phyloP scores from a whole-genome alignment of 2,329 filamentous ascomycete genomes.

The Nigrospora osmanthi region DNA sequence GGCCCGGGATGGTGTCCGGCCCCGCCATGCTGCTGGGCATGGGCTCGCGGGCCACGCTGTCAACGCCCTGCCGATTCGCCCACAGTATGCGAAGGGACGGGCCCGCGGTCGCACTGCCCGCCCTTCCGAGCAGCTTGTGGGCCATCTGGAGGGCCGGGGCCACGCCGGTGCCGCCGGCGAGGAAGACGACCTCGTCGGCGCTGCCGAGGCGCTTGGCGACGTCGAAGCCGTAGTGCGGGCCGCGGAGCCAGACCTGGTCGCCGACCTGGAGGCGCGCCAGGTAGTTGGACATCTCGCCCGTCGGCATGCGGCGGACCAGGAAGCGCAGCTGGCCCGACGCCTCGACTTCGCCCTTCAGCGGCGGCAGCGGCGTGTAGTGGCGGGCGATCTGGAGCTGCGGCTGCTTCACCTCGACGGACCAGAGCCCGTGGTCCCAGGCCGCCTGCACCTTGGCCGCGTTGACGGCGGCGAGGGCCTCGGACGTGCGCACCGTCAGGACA shows the following conservation, averaged over 20 bases:
- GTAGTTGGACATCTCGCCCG: conserved; percentile 82
- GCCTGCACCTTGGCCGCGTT: conserved; percentile 15
- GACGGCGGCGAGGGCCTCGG: conserved; percentile 13
- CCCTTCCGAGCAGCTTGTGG: conserved; percentile 45
- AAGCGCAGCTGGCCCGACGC: conserved; percentile 51
- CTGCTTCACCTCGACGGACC: conserved; percentile 91
- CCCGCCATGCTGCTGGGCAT: conserved; percentile 25
- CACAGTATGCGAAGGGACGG: conserved; percentile 66
- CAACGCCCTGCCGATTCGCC: conserved; percentile 63
- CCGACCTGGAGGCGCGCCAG: conserved; percentile 58
- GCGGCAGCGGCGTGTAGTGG: conserved; percentile 83
- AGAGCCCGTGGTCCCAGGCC: conserved; percentile 59
- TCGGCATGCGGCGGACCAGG: conserved; percentile 68
- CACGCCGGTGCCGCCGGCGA: conserved; percentile 89
- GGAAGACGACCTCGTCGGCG: conserved; percentile 60
- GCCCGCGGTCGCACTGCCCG: conserved; percentile 13
- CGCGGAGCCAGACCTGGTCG: conserved; percentile 65
- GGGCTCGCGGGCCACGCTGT: conserved; percentile 54
- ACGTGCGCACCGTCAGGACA: conserved; percentile 56
- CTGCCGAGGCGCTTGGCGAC: conserved; percentile 26
- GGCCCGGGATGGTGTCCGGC: not conserved
- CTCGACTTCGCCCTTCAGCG: conserved; percentile 21
- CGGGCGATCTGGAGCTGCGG: conserved; percentile 87
- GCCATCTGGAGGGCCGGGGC: conserved; percentile 81
- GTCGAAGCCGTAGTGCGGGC: conserved; percentile 65